phyloP scores from a whole-genome alignment of 2,329 filamentous ascomycete genomes.

The Paraconiothyrium sp. region DNA sequence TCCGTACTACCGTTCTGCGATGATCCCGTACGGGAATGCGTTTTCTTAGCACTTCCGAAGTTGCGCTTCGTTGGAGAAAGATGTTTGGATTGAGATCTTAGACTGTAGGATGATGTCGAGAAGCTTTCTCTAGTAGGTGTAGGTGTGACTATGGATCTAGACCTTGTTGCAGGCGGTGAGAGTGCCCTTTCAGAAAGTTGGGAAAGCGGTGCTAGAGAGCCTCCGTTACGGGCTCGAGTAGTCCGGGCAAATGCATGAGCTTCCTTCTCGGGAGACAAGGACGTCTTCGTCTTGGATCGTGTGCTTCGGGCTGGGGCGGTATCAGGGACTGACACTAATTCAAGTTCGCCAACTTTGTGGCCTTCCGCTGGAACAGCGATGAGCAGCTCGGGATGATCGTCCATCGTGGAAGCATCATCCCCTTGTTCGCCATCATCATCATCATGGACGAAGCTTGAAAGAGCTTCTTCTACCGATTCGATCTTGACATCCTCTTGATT shows the following conservation, averaged over 20 bases:
- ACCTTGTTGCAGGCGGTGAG: conserved; percentile 32
- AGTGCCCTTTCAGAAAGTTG: conserved; percentile 23
- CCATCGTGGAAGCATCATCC: conserved; percentile 12
- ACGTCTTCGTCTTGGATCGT: conserved; percentile 41
- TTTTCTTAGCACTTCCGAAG: conserved; percentile 3
- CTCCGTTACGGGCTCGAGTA: conserved; percentile 31
- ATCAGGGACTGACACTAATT: conserved; percentile 30
- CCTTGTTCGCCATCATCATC: neutral
- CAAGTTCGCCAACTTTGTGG: conserved; percentile 32
- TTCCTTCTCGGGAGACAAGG: conserved; percentile 32
- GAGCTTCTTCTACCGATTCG: conserved; percentile 34
- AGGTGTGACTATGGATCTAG: conserved; percentile 31
- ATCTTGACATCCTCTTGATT: conserved; percentile 36
- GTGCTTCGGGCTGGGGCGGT: conserved; percentile 43
- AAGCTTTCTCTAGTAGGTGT: conserved; percentile 30
- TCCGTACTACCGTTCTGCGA: conserved; percentile 15
- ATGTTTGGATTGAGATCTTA: conserved; percentile 40
- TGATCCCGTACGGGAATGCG: conserved; percentile 26
- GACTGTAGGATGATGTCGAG: conserved; percentile 38
- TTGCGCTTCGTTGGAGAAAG: conserved; percentile 30
- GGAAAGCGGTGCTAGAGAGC: conserved; percentile 27
- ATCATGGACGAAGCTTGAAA: neutral
- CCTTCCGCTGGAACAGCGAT: conserved; percentile 33
- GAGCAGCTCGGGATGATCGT: conserved; percentile 22
- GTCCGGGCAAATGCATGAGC: conserved; percentile 20